Evolutionary conservation across 495 filamentous ascomycete genomes (phyloP), one percentile per base, ranked within the genome.

Genomic region (Clavariopsis aquatica): DNA sequence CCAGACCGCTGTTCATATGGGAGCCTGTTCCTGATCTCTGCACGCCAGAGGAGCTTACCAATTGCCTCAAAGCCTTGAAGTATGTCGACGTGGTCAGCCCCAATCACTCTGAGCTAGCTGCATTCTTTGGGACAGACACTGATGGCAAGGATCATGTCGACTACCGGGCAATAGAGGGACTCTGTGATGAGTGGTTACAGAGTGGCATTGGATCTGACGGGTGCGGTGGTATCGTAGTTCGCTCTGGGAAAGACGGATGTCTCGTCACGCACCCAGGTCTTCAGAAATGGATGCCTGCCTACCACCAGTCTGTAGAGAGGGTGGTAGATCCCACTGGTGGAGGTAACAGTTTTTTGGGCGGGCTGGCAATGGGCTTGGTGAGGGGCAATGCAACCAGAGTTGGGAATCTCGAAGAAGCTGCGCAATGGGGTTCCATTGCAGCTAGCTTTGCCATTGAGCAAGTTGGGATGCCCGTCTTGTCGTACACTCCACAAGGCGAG

Each of bases 361-460:
- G 84, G 4, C 71, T 96, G n/a, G 82, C 86, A 0, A 85, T 93
- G 23, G 91, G 87, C 1, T 75, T 96, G 63, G 85, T 88, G 15
- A 80, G 87, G 60, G 69, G 69, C 29, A 61, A 61, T 15, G 45
- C 59, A 34, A 24, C 76, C 8, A 73, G 75, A 41, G 41, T 73
- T n/a, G 56, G 75, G 23, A 78, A 81, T 58, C 60, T 93, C 19
- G 82, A 87, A 34, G 81, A 88, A 69, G 92, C 92, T 5, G 86
- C 90, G 12, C 81, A 85, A 0, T 89, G 85, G 82, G 94, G 87
- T 4, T 88, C 83, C n/a, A 85, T 98, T 13, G 89, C 91, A 2
- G 93, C 94, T 0, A 91, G 93, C 58, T 94, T 97, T 73, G 90
- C 90, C 10, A 94, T 98, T 66, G 93, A 98, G 76, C 93, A 98